These are phyloP conservation scores for Ceratocystis diversiconidia DNA, from an alignment of 2,329 filamentous ascomycete genomes.

Conservation along the genomic window DNA sequence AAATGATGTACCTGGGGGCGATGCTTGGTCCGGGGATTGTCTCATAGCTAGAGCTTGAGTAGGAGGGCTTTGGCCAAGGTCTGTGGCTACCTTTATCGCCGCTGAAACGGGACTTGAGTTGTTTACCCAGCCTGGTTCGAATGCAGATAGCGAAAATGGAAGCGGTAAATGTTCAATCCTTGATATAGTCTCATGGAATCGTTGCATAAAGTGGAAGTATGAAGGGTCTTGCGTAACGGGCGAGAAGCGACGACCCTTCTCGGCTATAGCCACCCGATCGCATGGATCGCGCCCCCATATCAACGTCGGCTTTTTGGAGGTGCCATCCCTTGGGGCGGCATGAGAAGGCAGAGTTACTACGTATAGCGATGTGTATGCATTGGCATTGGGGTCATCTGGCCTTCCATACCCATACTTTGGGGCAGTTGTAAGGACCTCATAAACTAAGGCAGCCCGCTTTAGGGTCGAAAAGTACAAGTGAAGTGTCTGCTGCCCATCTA, in stretches of 20 bases:
- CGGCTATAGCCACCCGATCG: not conserved
- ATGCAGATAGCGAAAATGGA: not conserved
- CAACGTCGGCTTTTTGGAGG: not conserved
- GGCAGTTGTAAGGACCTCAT: not conserved
- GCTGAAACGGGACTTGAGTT: not conserved
- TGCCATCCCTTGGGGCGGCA: not conserved
- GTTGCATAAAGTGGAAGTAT: conserved; percentile 2
- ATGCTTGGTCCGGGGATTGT: too few species aligned
- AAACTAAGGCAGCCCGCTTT: not conserved
- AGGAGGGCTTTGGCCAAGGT: not conserved
- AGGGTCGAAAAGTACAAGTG: conserved; percentile 8
- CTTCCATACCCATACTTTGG: conserved; percentile 3
- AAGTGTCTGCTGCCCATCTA: conserved; percentile 2
- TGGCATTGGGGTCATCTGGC: not conserved
- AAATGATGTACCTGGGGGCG: not conserved
- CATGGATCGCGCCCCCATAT: conserved; percentile 11
- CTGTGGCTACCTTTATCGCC: not conserved
- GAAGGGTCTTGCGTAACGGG: not conserved
- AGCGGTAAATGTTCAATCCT: not conserved
- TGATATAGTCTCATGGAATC: not conserved
- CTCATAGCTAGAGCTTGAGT: not conserved
- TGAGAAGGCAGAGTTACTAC: not conserved
- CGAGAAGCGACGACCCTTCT: conserved; percentile 1
- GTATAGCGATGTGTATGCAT: not conserved
- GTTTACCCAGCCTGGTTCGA: not conserved